These are phyloP conservation scores for Nakazawaea ambrosiae DNA, from an alignment of 805 yeast genomes.

Conservation along the genomic window DNA sequence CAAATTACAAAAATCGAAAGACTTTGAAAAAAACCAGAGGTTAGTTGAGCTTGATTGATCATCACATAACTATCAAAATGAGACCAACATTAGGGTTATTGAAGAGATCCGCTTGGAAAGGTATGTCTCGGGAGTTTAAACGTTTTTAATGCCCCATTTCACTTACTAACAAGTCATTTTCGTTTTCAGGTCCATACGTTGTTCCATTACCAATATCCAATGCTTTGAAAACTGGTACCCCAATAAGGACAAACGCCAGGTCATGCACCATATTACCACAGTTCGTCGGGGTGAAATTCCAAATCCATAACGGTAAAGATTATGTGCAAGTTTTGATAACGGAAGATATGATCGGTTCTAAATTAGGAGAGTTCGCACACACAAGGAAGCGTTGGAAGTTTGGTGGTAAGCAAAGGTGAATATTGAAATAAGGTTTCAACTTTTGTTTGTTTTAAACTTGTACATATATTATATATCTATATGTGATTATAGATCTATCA, in stretches of 20 bases:
- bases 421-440: not conserved
- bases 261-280: conserved; percentile 92
- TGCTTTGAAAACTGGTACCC: conserved; percentile 72
- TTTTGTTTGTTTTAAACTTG: not conserved
- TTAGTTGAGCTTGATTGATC: no score
- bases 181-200: conserved; percentile 73
- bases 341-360: conserved; percentile 96
- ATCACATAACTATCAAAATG: no score
- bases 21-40: no score
- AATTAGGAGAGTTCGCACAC: conserved; percentile 91
- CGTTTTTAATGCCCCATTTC: not conserved
- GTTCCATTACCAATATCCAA: conserved; percentile 92
- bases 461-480: no score
- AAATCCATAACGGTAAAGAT: conserved; percentile 93
- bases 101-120: conserved; percentile 57
- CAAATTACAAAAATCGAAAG: no score
- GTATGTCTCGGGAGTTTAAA: conserved; percentile 17
- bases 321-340: conserved; percentile 81
- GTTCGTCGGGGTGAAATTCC: conserved; percentile 90
- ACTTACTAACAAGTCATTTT: not conserved
- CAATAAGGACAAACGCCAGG: conserved; percentile 94
- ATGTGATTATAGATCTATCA: no score
- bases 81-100: conserved; percentile 31
- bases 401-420: conserved; percentile 28
- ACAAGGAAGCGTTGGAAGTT: conserved; percentile 85